Evolutionary conservation across 164 flowering plant species (phyloP).

Genomic region (Vitis rotundifolia): DNA sequence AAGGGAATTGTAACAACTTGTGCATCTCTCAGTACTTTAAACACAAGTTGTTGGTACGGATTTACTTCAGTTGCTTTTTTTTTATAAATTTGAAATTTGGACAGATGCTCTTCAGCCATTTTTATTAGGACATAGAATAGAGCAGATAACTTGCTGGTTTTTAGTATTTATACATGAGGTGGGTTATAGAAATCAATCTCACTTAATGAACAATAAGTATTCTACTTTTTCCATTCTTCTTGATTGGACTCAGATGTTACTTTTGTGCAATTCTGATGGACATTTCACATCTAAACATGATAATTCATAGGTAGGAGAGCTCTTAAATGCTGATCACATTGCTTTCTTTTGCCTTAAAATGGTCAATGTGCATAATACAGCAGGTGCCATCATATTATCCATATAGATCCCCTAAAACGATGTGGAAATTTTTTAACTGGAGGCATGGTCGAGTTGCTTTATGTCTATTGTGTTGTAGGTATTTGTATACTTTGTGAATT

Average conservation of each 20-base stretch:
- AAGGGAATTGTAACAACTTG: constrained; percentile 14
- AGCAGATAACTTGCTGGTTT: not conserved
- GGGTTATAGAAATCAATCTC: no score
- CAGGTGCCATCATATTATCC: not conserved
- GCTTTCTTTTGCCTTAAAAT: not conserved
- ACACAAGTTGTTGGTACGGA: constrained; percentile 80
- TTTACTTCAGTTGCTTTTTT: constrained; percentile 5
- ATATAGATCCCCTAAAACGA: not conserved
- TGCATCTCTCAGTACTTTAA: constrained; percentile 53
- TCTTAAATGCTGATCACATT: not conserved
- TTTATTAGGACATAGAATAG: not conserved
- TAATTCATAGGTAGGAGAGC: not conserved
- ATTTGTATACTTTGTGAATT: not conserved
- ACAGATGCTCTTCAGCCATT: not conserved
- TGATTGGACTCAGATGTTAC: not conserved
- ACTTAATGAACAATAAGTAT: no score
- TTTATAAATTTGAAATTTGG: not conserved
- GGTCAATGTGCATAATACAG: not conserved
- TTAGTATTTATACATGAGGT: not conserved
- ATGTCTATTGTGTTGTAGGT: not conserved
- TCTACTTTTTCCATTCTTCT: not conserved
- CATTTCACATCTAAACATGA: not conserved
- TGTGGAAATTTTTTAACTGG: not conserved
- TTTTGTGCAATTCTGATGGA: not conserved
- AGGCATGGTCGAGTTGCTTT: not conserved